Evolutionary conservation across 2,329 filamentous ascomycete genomes (phyloP), one percentile per base, ranked within the genome.

Genomic region (Fonsecaea nubica): DNA sequence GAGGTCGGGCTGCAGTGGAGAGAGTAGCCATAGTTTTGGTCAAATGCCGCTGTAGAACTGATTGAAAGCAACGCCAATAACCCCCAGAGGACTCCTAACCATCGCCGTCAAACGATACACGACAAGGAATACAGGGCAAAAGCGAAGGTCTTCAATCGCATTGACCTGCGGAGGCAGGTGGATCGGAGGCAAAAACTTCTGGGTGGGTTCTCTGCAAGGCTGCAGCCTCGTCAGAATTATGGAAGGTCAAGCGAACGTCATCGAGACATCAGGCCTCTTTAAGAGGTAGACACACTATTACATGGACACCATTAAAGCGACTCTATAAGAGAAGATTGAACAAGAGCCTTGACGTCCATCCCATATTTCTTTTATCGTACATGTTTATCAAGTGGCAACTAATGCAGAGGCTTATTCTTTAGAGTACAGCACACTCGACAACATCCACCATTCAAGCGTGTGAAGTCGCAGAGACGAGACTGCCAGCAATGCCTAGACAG

Each of bases 21-120:
- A 59, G 18, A 7, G 50, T 18, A 45, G 59, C 53, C 66, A 68
- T 68, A 32, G 35, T 50, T 33, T 38, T 12, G 5, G 30, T 32
- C 6, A 4, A 32, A 32, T 32, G 30, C 30, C 30, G 4, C 30
- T 15, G 13, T 25, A 30, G 58, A 61, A 60, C 7, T 25, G 60
- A 10, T 48, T 25, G 42, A 42, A 45, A 45, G 33, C 58, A 53
- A 40, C 2, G 25, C 7, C 25, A 38, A 42, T 2, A 48, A 48
- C 52, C 3, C n/a, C 36, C 2, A 18, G 32, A 21, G 13, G 9
- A 62, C 52, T 45, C 13, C 32, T 2, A 54, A 25, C 48, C 58
- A 54, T 42, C 58, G 13, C 48, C n/a, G 35, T 38, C 48, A 32
- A 36, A 36, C 15, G 18, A 38, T 33, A 21, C 8, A 32, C 33